Evolutionary conservation across 2,329 filamentous ascomycete species (phyloP).

Genomic region (Pyrenophora teres): DNA sequence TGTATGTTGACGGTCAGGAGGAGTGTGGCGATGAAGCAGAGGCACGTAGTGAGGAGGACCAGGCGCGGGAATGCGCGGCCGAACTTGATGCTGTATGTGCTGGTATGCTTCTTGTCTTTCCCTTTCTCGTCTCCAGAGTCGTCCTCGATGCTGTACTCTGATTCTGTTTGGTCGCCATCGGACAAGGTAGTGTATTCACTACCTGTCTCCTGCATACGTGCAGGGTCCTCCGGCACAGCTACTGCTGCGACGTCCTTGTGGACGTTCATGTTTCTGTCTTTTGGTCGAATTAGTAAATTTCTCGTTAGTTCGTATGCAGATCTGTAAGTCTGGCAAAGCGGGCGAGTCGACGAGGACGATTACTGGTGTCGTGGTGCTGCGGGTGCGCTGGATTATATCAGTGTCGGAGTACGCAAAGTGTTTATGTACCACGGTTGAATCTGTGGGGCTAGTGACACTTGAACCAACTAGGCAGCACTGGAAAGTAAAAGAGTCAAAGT

Average conservation of each 20-base stretch:
- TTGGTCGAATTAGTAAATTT: no score
- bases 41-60: slow-evolving; percentile 10
- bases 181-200: no score
- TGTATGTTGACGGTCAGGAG: slow-evolving; percentile 13
- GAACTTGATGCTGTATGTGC: not conserved
- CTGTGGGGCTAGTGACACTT: slow-evolving; percentile 1
- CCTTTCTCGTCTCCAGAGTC: not conserved
- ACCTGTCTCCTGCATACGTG: no score
- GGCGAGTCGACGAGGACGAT: no score
- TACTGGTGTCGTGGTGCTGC: not conserved
- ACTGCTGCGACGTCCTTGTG: no score
- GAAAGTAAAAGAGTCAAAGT: not conserved
- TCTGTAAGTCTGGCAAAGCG: no score
- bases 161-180: not conserved
- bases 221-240: no score
- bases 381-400: not conserved
- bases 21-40: not conserved
- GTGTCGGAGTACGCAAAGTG: not conserved
- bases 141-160: not conserved
- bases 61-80: slow-evolving; percentile 6
- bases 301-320: no score
- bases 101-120: not conserved
- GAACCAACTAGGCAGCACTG: slow-evolving; percentile 1
- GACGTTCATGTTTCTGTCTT: no score
- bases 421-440: slow-evolving; percentile 1